Percentiles rank a stretch among this genome's conserved stretches.
Conservation (phyloP, 345 rosid species). For the Euclidium syriacum region DNA sequence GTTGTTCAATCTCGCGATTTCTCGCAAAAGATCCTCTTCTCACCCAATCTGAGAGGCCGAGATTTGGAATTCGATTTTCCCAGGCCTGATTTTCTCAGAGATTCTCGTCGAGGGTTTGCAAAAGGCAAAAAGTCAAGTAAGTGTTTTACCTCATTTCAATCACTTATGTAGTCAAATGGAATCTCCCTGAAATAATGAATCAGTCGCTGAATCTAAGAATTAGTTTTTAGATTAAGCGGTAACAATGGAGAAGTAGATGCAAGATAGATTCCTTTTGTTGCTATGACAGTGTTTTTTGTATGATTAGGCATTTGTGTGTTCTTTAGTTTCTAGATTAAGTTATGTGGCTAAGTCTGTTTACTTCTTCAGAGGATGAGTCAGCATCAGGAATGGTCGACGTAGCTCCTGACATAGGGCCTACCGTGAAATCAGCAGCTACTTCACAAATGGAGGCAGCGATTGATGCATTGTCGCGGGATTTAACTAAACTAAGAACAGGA, state of each 20-base stretch:
- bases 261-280: not conserved
- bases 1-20: constrained; percentile 30
- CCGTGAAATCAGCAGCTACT: constrained; percentile 52
- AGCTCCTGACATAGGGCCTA: constrained; percentile 59
- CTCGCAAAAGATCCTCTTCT: constrained; percentile 27
- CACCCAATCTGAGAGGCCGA: constrained; percentile 8
- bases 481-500: constrained; percentile 78
- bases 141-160: not conserved
- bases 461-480: constrained; percentile 67
- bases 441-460: constrained; percentile 93
- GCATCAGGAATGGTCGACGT: constrained; percentile 45
- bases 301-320: not conserved
- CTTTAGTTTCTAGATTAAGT: too few species aligned
- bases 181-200: not conserved
- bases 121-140: constrained; percentile 72
- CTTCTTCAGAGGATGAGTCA: constrained; percentile 64
- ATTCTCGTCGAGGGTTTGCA: constrained; percentile 65
- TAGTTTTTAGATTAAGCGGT: too few species aligned
- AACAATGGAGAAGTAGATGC: too few species aligned
- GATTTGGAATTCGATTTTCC: not conserved
- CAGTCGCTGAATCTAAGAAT: not conserved
- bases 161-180: not conserved
- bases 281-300: not conserved
- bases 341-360: too few species aligned
- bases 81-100: constrained; percentile 33